Evolutionary conservation across 257 asterid genomes (phyloP), one percentile per base, ranked within the genome.

Genomic region (Parsonsia alboflavescens): DNA sequence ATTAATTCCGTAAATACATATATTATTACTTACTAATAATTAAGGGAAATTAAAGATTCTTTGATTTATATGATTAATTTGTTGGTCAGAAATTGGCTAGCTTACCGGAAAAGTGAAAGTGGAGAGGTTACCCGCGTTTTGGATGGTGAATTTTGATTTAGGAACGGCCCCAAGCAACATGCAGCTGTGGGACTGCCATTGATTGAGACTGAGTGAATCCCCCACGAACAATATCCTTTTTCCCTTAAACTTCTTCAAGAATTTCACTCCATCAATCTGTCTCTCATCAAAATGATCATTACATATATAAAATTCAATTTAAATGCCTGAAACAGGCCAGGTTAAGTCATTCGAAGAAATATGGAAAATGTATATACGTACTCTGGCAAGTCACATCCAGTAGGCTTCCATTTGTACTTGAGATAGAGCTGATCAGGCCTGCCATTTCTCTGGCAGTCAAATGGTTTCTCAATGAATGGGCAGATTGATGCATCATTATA

Each of bases 351-450:
- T n/a, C n/a, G n/a, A n/a, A n/a, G n/a, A n/a, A n/a, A n/a, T n/a
- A n/a, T 33, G 16, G 10, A 46, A 46, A 8, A 46, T 46, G 8
- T 33, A 33, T 33, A 3, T 33, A 33, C 39, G 39, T 33, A 33
- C 39, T 33, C 3, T 3, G 39, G 39, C 39, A 33, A 33, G 3
- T 33, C 39, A 33, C 39, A 33, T 33, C 39, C 39, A 33, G 39
- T 73, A 33, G 97, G 97, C 88, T 82, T 86, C 97, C 94, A 89
- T 82, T 72, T 85, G 71, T 85, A 91, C 73, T 85, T 86, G 66
- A 86, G 89, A 82, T 88, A 91, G 66, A 79, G 80, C 19, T 77
- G 75, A 56, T 91, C 97, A 7, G 86, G 81, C 70, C 97, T 82
- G 39, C 92, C 94, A 41, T 91, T 91, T 70, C 89, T 86, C 0